Percentiles rank a stretch among this genome's conserved stretches.
phyloP scores from a whole-genome alignment of 2,329 filamentous ascomycete genomes.

The Neopestalotiopsis rosae region DNA sequence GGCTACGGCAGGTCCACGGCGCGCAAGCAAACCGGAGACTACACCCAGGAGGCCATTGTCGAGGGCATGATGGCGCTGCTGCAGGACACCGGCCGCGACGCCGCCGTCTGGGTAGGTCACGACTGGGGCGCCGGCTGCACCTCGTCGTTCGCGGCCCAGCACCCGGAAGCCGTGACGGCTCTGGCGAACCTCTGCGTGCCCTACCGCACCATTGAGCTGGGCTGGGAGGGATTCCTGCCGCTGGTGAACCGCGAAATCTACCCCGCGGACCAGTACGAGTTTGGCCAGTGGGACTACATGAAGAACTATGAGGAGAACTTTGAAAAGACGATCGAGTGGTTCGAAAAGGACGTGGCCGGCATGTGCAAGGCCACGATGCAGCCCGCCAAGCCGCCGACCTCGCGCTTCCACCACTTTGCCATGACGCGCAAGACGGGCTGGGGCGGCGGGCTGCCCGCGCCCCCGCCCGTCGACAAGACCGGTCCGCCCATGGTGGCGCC shows the following conservation, averaged over 20 bases:
- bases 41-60: conserved; percentile 37
- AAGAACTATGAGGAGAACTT: conserved; percentile 32
- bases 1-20: conserved; percentile 44
- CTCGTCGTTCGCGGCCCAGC: conserved; percentile 34
- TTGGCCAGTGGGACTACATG: conserved; percentile 39
- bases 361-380: conserved; percentile 22
- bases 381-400: conserved; percentile 8
- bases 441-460: conserved; percentile 17
- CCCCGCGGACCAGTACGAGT: conserved; percentile 45
- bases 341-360: conserved; percentile 24
- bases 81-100: conserved; percentile 33
- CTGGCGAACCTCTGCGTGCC: conserved; percentile 42
- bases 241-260: conserved; percentile 47
- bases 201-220: conserved; percentile 45
- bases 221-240: conserved; percentile 39
- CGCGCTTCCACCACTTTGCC: conserved; percentile 26
- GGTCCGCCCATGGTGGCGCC: background rate
- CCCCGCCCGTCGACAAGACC: conserved; percentile 20
- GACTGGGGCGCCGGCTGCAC: conserved; percentile 44
- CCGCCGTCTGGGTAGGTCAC: conserved; percentile 54
- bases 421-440: conserved; percentile 28
- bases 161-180: conserved; percentile 32
- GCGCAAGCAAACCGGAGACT: conserved; percentile 32
- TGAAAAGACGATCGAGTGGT: conserved; percentile 27
- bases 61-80: conserved; percentile 41